A percentile compares a stretch with the other conserved stretches of the same genome.
These are phyloP conservation scores for Floccularia luteovirens DNA, from an alignment of 768 basidiomycete genomes.

Conservation along the genomic window DNA sequence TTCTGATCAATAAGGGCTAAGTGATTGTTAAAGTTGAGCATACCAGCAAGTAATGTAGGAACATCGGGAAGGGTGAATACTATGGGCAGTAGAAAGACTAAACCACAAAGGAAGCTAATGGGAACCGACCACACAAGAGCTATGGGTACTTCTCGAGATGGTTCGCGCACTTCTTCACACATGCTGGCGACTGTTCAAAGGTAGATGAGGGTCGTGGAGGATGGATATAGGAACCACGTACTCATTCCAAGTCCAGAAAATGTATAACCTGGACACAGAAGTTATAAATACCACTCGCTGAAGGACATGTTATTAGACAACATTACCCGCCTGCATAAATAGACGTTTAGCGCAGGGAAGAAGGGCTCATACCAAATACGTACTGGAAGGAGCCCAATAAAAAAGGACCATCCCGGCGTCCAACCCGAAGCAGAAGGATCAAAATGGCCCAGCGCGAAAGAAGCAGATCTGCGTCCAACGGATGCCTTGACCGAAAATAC, in stretches of 20 bases:
- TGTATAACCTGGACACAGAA: constrained; percentile 33
- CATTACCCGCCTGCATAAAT: too few relatives aligned
- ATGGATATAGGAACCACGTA: constrained; percentile 13
- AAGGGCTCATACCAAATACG: too few relatives aligned
- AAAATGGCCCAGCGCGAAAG: constrained; percentile 52
- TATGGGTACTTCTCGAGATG: constrained; percentile 42
- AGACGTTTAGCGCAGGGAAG: too few relatives aligned
- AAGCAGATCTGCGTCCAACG: constrained; percentile 41
- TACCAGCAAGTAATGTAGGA: constrained; percentile 41
- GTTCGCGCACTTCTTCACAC: constrained; percentile 62
- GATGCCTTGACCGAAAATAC: constrained; percentile 51
- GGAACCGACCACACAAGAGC: constrained; percentile 50
- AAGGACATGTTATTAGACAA: too few relatives aligned
- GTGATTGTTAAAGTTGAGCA: constrained; percentile 4
- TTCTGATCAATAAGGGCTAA: constrained; percentile 4
- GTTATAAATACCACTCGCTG: not conserved
- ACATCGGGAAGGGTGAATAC: constrained; percentile 60
- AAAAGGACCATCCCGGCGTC: constrained; percentile 63
- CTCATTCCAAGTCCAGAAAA: constrained; percentile 60
- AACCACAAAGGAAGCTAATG: constrained; percentile 40
- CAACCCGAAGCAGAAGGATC: constrained; percentile 60
- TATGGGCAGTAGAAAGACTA: constrained; percentile 54
- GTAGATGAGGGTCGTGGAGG: not conserved
- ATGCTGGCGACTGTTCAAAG: constrained; percentile 43
- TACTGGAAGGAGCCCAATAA: constrained; percentile 56